Base-by-base conservation (phyloP, 441 rosid genomes). In the Macaranga tanarius region DNA sequence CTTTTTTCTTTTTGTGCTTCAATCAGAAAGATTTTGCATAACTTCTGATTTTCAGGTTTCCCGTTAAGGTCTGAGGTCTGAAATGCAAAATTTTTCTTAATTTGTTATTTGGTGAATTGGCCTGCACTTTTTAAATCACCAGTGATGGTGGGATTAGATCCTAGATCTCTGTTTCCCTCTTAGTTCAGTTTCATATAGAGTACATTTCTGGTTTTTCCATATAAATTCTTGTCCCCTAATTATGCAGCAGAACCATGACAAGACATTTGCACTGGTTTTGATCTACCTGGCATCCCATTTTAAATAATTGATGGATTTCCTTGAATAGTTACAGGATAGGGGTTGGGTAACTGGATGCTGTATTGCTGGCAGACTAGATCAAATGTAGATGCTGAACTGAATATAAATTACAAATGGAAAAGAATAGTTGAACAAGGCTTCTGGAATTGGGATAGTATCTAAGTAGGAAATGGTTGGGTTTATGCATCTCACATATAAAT, bases 1-100 rank as follows among this genome's bases (percentile, higher is more conserved):
- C 52, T 45, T 22, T 69, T 60, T 40, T 26, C 11, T 8, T 69
- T 28, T 74, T 40, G 25, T 20, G 56, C 69, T 70, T 62, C 69
- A 47, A 19, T 48, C 13, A 7, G 73, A 26, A 64, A 2, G 17
- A 20, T 44, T 63, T 56, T 25, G 19, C 56, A n/a, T 25, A 42
- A n/a, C 15, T 9, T 59, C 25, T 52, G 19, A 63, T 19, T 63
- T 31, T 44, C 2, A 20, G 15, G 45, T n/a, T 65, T 65, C 19
- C 56, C 55, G 44, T 68, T 17, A 12, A 50, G 22, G 20, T 42
- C 26, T 26, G 50, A 4, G 52, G 20, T 23, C 44, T 76, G 0
- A 45, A 12, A 25, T 6, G 25, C 50, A 23, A 57, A 42, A 20
- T 62, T 38, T 10, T 19, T 20, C n/a, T 62, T 22, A 23, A 48